Base-by-base conservation (phyloP, 1,139 yeast genomes). In the Scheffersomyces stambukii region DNA sequence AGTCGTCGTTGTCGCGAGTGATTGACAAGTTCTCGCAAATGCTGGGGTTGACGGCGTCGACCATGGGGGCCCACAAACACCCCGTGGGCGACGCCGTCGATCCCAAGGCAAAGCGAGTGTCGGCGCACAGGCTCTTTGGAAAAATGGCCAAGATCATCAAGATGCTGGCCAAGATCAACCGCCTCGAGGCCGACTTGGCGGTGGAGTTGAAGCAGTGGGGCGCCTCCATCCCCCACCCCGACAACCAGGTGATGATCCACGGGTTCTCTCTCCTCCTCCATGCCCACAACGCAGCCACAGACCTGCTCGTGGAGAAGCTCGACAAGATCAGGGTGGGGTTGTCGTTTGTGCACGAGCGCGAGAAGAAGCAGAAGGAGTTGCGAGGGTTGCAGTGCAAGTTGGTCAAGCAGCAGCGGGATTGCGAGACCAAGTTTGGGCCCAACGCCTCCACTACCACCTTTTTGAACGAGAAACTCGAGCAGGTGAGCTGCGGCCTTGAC, bases 401-500 rank as follows among this genome's bases (percentile, higher is more conserved):
- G 16, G 48, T 59, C 29, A 50, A 54, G 21, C 57, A 52, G 27
- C 40, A 66, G 23, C 60, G 64, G 31, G 65, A 60, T 4, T 57
- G 56, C 20, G 74, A 70, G 32, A 50, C 64, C 19, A 65, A 63
- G 36, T 55, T 52, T 38, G 81, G 81, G 3, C 67, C 67, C 25
- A 59, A 55, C 27, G 52, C 56, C 5, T 60, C 71, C 2, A 19
- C 50, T 64, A 28, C 60, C 58, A 17, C 57, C 8, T 48, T 70
- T 13, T 50, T 67, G 3, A 56, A 54, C 31, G 82, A 77, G 41
- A 58, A 59, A 27, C 44, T 75, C 19, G 81, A 76, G 43, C 76
- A 71, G 36, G 48, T 64, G 28, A 60, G 60, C 19, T 62, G 70
- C 40, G 65, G 72, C 24, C 55, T 72, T 13, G 70, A 64, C 29